These are phyloP conservation scores for Tagetes erecta DNA, from an alignment of 129 eudicot genomes.

Conservation along the genomic window DNA sequence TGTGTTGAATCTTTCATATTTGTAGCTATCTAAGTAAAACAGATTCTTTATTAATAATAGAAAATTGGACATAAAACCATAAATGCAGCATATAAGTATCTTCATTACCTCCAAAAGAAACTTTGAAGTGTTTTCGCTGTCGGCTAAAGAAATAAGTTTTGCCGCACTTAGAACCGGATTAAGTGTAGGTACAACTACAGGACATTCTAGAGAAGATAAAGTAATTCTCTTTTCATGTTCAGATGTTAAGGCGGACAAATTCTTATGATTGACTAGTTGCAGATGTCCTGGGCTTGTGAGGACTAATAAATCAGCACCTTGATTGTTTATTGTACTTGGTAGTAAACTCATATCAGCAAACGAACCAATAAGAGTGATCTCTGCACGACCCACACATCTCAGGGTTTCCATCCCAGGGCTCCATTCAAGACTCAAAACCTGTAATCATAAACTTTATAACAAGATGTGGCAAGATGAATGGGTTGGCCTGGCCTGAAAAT, in stretches of 20 bases:
- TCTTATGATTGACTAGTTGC: conserved; percentile 44
- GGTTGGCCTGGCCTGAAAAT: not conserved
- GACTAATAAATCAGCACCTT: conserved; percentile 55
- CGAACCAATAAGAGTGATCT: conserved; percentile 63
- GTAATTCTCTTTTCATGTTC: conserved; percentile 47
- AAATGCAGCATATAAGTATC: conserved; percentile 10
- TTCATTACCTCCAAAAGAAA: conserved; percentile 62
- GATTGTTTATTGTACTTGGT: conserved; percentile 44
- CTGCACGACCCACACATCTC: conserved; percentile 65
- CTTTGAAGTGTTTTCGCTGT: conserved; percentile 50
- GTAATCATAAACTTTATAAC: conserved; percentile 24
- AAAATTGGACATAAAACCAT: not conserved
- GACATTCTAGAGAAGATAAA: conserved; percentile 54
- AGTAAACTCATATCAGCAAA: conserved; percentile 73
- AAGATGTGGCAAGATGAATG: conserved; percentile 3
- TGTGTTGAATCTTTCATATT: conserved; percentile 37
- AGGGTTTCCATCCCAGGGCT: conserved; percentile 66
- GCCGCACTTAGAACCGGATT: conserved; percentile 63
- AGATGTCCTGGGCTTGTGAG: conserved; percentile 70
- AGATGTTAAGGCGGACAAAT: conserved; percentile 46
- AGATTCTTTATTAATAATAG: conserved; percentile 24
- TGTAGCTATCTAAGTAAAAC: conserved; percentile 50
- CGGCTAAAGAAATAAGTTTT: conserved; percentile 41
- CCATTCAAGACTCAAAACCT: conserved; percentile 88
- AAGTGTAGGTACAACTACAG: conserved; percentile 59